Evolutionary conservation across 1,139 yeast species (phyloP).

Genomic region (Lodderomyces metapsilosis): DNA sequence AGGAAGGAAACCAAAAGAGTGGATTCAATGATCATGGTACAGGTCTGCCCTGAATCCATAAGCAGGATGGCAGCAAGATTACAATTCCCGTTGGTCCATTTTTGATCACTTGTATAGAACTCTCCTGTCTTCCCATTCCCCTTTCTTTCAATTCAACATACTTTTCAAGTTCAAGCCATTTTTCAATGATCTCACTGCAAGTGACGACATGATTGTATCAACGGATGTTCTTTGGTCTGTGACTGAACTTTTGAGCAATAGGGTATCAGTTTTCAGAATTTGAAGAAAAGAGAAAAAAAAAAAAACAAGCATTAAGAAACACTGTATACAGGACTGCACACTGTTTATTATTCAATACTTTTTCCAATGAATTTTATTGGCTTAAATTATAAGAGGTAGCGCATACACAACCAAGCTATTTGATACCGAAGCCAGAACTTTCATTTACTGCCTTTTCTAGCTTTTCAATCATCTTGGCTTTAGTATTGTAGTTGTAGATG

Average conservation of each 20-base stretch:
- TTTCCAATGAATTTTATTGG: slow-evolving; percentile 26
- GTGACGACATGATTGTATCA: slow-evolving; percentile 33
- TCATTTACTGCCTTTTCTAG: slow-evolving; percentile 67
- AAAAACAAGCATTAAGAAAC: not conserved
- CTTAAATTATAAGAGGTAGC: slow-evolving; percentile 10
- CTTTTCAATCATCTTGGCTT: slow-evolving; percentile 54
- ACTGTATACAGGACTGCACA: not conserved
- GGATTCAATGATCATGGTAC: too few relatives aligned
- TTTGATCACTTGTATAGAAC: not conserved
- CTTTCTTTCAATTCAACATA: slow-evolving; percentile 19
- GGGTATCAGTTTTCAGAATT: too few relatives aligned
- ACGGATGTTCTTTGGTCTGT: too few relatives aligned
- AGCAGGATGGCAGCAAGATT: not conserved
- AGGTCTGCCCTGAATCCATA: too few relatives aligned
- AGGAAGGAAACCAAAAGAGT: too few relatives aligned
- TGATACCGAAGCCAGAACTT: slow-evolving; percentile 84
- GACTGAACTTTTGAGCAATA: too few relatives aligned
- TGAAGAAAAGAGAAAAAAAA: not conserved
- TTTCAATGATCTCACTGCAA: slow-evolving; percentile 57
- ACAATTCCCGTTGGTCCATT: not conserved
- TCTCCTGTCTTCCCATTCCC: not conserved
- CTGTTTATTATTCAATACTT: slow-evolving; percentile 2
- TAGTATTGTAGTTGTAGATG: slow-evolving; percentile 59
- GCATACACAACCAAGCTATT: slow-evolving; percentile 26
- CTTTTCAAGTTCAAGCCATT: slow-evolving; percentile 46